phyloP scores from a whole-genome alignment of 2,329 filamentous ascomycete species.

The Cadophora luteo-olivacea region DNA sequence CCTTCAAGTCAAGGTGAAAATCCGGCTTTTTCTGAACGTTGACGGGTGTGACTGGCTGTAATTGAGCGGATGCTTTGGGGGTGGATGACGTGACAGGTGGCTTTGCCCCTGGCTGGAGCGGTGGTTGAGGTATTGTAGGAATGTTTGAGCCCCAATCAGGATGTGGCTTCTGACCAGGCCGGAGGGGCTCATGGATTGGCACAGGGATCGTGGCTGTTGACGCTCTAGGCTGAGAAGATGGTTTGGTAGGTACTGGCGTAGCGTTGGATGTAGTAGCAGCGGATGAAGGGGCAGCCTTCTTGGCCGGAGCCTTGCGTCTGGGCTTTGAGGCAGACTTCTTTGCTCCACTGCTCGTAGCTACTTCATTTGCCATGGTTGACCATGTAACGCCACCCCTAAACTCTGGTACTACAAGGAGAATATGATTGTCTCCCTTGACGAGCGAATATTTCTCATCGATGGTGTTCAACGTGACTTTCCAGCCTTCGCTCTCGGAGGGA shows the following conservation, averaged over 20 bases:
- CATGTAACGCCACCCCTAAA: constrained; percentile 3
- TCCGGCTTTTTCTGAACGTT: not conserved
- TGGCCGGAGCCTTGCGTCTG: not conserved
- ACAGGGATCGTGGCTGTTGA: not conserved
- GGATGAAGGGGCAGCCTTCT: not conserved
- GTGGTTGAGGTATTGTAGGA: not conserved
- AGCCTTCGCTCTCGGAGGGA: not conserved
- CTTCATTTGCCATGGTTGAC: not conserved
- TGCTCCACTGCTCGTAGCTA: not conserved
- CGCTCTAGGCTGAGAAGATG: not conserved
- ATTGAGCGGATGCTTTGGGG: not conserved
- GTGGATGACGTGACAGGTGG: not conserved
- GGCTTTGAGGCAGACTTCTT: not conserved
- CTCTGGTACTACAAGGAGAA: not conserved
- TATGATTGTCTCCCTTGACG: not conserved
- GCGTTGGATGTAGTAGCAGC: not conserved
- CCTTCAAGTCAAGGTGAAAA: not conserved
- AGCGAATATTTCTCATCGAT: not conserved
- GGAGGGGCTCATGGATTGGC: not conserved
- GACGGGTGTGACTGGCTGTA: not conserved
- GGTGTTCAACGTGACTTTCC: not conserved
- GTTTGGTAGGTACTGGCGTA: not conserved
- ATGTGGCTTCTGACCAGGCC: no score
- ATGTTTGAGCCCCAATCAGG: not conserved
- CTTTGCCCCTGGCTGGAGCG: not conserved